phyloP scores from a whole-genome alignment of 805 yeast species.

The Nakazawaea holstii region DNA sequence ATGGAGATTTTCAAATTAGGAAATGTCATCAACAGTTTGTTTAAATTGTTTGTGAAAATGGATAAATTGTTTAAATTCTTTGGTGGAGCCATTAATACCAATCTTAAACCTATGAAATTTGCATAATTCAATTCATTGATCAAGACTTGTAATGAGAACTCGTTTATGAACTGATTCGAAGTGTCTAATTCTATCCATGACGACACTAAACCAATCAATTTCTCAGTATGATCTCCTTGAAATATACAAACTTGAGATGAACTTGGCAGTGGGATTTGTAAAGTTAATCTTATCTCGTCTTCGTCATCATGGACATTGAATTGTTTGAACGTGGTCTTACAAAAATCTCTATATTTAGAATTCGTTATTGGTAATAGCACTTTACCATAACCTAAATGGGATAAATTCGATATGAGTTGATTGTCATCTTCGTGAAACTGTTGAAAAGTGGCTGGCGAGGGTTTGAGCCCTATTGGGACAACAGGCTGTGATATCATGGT shows the following conservation, averaged over 20 bases:
- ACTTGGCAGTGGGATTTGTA: slow-evolving; percentile 34
- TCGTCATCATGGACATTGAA: slow-evolving; percentile 4
- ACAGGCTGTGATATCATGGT: neutral
- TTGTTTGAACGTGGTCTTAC: slow-evolving; percentile 30
- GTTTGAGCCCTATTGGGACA: slow-evolving; percentile 38
- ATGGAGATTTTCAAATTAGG: slow-evolving; percentile 36
- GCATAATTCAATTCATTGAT: slow-evolving; percentile 55
- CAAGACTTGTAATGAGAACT: slow-evolving; percentile 53
- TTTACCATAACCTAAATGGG: slow-evolving; percentile 41
- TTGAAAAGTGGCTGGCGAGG: slow-evolving; percentile 26
- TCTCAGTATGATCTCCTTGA: slow-evolving; percentile 34
- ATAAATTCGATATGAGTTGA: slow-evolving; percentile 20
- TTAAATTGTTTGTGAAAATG: slow-evolving; percentile 39
- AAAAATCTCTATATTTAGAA: slow-evolving; percentile 37
- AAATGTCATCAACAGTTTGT: slow-evolving; percentile 19
- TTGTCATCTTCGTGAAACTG: slow-evolving; percentile 25
- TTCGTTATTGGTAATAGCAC: slow-evolving; percentile 53
- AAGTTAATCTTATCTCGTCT: slow-evolving; percentile 10
- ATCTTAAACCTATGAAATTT: slow-evolving; percentile 48
- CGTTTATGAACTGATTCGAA: slow-evolving; percentile 40
- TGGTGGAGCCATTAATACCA: slow-evolving; percentile 61
- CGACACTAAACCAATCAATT: slow-evolving; percentile 51
- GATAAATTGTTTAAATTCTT: slow-evolving; percentile 47
- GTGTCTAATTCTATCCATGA: slow-evolving; percentile 71
- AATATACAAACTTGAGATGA: slow-evolving; percentile 35